Evolutionary conservation across 1,139 yeast species (phyloP).

Genomic region (Scheffersomyces cryptocercus): DNA sequence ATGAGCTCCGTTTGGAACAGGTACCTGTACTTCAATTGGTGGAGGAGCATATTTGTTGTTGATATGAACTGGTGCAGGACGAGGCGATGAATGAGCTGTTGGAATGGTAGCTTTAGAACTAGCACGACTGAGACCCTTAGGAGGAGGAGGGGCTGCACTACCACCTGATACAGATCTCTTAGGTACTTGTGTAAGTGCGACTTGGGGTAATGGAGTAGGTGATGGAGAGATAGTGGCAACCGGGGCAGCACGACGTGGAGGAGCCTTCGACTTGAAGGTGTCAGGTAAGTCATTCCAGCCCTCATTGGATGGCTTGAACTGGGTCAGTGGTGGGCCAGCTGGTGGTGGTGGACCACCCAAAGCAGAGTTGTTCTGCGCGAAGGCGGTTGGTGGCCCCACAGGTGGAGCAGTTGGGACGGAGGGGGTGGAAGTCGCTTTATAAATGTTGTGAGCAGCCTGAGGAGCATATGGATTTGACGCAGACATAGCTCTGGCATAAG

Average conservation of each 20-base stretch:
- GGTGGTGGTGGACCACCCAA: constrained; percentile 27
- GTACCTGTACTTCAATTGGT: constrained; percentile 8
- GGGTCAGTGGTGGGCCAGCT: constrained; percentile 37
- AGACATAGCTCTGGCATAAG: constrained; percentile 20
- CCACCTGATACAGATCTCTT: constrained; percentile 11
- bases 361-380: constrained; percentile 10
- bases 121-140: constrained; percentile 33
- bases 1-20: constrained; percentile 2
- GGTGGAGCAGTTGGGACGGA: constrained; percentile 18
- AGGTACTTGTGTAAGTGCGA: constrained; percentile 11
- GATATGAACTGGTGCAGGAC: constrained; percentile 18
- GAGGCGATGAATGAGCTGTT: constrained; percentile 13
- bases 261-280: constrained; percentile 52
- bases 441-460: constrained; percentile 17
- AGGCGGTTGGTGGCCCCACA: constrained; percentile 12
- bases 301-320: constrained; percentile 61
- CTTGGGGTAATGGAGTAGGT: constrained; percentile 18
- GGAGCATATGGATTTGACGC: constrained; percentile 31
- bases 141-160: constrained; percentile 31
- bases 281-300: constrained; percentile 96
- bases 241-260: constrained; percentile 55
- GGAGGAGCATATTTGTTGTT: constrained; percentile 46
- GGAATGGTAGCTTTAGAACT: constrained; percentile 26
- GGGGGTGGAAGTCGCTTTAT: constrained; percentile 16
- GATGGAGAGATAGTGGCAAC: constrained; percentile 34